These are phyloP conservation scores for Diaporthe ampelina DNA, from an alignment of 2,329 filamentous ascomycete genomes.

Conservation along the genomic window DNA sequence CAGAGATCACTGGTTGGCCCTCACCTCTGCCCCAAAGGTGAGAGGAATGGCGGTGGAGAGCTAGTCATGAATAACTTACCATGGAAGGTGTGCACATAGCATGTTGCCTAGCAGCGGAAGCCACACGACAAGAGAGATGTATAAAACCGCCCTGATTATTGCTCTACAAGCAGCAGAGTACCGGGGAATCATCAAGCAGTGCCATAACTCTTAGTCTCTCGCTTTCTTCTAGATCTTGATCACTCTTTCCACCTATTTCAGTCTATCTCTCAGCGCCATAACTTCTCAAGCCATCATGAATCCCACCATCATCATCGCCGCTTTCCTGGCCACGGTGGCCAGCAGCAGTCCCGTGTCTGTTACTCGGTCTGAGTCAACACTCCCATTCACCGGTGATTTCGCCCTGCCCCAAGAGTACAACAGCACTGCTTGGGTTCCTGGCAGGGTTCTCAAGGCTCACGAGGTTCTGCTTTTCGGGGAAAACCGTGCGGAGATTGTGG, in stretches of 20 bases:
- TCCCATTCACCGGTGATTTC: slow-evolving; percentile 10
- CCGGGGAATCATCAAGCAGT: not conserved
- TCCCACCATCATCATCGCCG: not conserved
- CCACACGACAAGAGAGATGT: not conserved
- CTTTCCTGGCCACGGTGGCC: slow-evolving; percentile 5
- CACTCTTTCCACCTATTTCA: not conserved
- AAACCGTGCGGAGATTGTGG: slow-evolving; percentile 9
- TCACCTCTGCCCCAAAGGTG: not conserved
- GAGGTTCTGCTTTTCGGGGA: slow-evolving; percentile 8
- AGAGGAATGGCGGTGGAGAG: not conserved
- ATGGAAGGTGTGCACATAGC: no score
- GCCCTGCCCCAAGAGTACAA: slow-evolving; percentile 10
- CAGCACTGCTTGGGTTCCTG: slow-evolving; percentile 5
- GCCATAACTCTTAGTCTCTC: not conserved
- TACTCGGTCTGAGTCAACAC: not conserved
- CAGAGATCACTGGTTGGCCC: not conserved
- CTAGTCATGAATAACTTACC: slow-evolving; percentile 6
- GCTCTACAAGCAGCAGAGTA: not conserved
- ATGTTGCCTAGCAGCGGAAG: not conserved
- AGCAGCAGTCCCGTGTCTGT: not conserved
- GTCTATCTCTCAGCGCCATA: no score
- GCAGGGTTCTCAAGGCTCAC: slow-evolving; percentile 1
- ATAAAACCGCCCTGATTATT: not conserved
- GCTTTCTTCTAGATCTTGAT: no score
- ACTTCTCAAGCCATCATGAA: not conserved